Evolutionary conservation across 2,329 filamentous ascomycete species (phyloP).

Genomic region (Blastomyces emzantsi): DNA sequence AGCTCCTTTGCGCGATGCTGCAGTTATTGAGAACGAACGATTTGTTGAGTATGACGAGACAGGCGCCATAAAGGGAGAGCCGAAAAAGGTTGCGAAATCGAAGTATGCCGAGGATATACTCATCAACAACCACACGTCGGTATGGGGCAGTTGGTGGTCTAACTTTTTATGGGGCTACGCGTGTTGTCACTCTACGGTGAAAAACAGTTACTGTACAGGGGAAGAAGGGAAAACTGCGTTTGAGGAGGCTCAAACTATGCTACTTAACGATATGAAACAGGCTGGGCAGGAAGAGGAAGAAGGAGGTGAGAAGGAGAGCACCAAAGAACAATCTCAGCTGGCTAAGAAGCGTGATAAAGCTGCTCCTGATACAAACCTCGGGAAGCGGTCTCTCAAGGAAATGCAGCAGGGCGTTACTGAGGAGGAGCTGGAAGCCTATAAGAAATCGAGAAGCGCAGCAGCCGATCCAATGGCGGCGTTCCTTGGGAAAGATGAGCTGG

Average conservation of each 20-base stretch:
- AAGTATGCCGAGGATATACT: slow-evolving; percentile 87
- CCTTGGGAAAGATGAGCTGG: slow-evolving; percentile 61
- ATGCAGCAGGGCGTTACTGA: slow-evolving; percentile 70
- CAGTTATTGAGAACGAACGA: slow-evolving; percentile 68
- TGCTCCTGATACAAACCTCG: slow-evolving; percentile 27
- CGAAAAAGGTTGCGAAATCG: slow-evolving; percentile 66
- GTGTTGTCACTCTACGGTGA: slow-evolving; percentile 87
- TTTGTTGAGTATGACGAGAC: slow-evolving; percentile 94
- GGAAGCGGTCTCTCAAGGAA: slow-evolving; percentile 69
- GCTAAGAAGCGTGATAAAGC: slow-evolving; percentile 2
- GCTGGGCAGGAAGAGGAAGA: slow-evolving; percentile 17
- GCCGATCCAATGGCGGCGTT: slow-evolving; percentile 83
- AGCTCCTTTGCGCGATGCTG: slow-evolving; percentile 54
- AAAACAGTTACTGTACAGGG: slow-evolving; percentile 96
- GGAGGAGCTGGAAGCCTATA: slow-evolving; percentile 78
- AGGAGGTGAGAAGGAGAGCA: slow-evolving; percentile 21
- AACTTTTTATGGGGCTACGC: slow-evolving; percentile 93
- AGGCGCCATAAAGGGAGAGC: slow-evolving; percentile 80
- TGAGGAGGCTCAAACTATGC: slow-evolving; percentile 60
- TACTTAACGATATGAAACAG: slow-evolving; percentile 32
- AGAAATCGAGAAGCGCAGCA: slow-evolving; percentile 61
- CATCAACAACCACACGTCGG: slow-evolving; percentile 81
- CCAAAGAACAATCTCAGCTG: slow-evolving; percentile 21
- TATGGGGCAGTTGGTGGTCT: slow-evolving; percentile 98
- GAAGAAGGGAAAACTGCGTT: slow-evolving; percentile 76